phyloP scores from a whole-genome alignment of 2,329 filamentous ascomycete genomes.

The Podosphaera aphanis region DNA sequence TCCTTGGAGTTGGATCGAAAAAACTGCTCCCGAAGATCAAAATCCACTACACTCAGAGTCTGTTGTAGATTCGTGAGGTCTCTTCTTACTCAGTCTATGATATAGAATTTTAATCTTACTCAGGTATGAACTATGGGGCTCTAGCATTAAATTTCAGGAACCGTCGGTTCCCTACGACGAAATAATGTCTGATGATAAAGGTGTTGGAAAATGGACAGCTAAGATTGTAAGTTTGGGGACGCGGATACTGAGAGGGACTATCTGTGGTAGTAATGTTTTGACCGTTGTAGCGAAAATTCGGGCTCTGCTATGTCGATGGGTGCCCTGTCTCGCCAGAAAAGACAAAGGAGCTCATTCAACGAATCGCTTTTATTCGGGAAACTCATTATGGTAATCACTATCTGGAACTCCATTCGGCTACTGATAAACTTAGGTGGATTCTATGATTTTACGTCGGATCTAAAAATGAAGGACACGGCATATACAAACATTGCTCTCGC shows the following conservation, averaged over 20 bases:
- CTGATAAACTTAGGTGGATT: slow-evolving; percentile 29
- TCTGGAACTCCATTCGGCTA: slow-evolving; percentile 1
- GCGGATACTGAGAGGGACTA: slow-evolving; percentile 2
- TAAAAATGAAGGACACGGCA: slow-evolving; percentile 70
- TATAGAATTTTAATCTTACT: slow-evolving; percentile 6
- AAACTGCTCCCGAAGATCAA: slow-evolving; percentile 15
- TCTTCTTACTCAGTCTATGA: slow-evolving; percentile 4
- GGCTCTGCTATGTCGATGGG: slow-evolving; percentile 54
- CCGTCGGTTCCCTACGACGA: slow-evolving; percentile 36
- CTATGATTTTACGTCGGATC: slow-evolving; percentile 74
- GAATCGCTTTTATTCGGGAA: slow-evolving; percentile 65
- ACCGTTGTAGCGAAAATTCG: slow-evolving; percentile 34
- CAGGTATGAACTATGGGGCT: slow-evolving; percentile 19
- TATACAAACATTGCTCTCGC: slow-evolving; percentile 70
- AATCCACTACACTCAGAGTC: not conserved
- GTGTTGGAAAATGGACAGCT: slow-evolving; percentile 36
- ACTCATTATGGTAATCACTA: slow-evolving; percentile 59
- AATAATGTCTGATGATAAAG: slow-evolving; percentile 31
- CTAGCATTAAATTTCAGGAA: slow-evolving; percentile 20
- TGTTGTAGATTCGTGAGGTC: slow-evolving; percentile 9
- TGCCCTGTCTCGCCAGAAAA: slow-evolving; percentile 45
- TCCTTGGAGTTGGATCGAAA: slow-evolving; percentile 34
- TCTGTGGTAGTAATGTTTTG: no score
- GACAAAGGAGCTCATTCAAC: slow-evolving; percentile 52
- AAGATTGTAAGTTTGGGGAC: slow-evolving; percentile 29